Evolutionary conservation across 23 red algal genomes (phyloP).

Genomic region (Gracilaria gracilis): DNA sequence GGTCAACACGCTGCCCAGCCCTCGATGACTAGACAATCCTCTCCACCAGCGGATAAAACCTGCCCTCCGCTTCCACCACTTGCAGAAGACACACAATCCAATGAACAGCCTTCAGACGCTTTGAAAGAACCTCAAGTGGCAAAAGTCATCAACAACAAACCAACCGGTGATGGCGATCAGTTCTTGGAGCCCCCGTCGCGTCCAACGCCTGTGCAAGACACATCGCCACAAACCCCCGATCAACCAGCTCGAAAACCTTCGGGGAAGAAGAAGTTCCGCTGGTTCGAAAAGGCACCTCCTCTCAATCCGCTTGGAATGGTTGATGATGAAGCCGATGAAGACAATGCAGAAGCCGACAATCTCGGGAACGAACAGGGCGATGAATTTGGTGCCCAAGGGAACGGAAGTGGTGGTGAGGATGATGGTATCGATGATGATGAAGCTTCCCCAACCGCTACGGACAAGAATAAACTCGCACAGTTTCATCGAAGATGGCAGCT

Average conservation of each 20-base stretch:
- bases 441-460: neutral
- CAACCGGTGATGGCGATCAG: neutral
- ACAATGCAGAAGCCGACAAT: slow-evolving; percentile 10
- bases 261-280: slow-evolving; percentile 2
- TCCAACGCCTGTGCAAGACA: slow-evolving; percentile 2
- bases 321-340: slow-evolving; percentile 50
- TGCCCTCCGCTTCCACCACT: neutral
- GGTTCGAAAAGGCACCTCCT: neutral
- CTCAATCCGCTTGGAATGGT: slow-evolving; percentile 14
- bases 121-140: neutral
- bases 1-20: neutral
- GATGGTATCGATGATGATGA: slow-evolving; percentile 26
- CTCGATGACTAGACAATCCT: neutral
- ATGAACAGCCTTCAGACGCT: too few relatives aligned
- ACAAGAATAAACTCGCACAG: slow-evolving; percentile 38
- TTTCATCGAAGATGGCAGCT: slow-evolving; percentile 65
- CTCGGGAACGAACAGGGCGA: neutral
- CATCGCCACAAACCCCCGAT: slow-evolving; percentile 8
- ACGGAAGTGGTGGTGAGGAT: slow-evolving; percentile 32
- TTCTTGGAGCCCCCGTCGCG: neutral
- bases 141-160: neutral
- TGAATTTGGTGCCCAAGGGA: neutral
- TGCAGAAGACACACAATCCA: neutral
- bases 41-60: neutral
- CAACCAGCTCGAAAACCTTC: neutral